Conservation (phyloP, 805 yeast genomes). For the Suhomyces vadensis region DNA sequence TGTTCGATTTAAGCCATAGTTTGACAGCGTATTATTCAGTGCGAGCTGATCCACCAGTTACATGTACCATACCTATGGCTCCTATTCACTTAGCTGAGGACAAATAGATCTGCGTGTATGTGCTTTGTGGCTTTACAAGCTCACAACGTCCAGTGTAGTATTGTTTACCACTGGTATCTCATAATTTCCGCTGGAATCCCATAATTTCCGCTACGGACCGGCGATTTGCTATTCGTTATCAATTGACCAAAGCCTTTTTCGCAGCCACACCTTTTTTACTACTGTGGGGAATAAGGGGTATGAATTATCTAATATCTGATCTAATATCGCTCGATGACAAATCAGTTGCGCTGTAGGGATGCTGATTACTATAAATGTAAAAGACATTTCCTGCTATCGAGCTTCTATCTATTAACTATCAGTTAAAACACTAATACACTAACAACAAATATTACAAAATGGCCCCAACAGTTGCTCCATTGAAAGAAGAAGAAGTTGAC, state of each 20-base stretch:
- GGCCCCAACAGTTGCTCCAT: conserved; percentile 18
- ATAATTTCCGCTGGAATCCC: not conserved
- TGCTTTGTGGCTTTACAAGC: not conserved
- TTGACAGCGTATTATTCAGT: not conserved
- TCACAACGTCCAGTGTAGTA: not conserved
- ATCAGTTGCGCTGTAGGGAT: not conserved
- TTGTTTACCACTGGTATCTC: not conserved
- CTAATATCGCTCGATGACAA: conserved; percentile 5
- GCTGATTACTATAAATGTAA: not conserved
- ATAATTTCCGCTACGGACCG: not conserved
- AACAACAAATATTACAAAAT: conserved; percentile 8
- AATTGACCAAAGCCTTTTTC: conserved; percentile 2
- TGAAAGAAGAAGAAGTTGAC: conserved; percentile 12
- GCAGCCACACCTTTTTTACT: conserved; percentile 8
- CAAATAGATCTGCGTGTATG: too few relatives aligned
- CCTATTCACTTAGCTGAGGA: too few relatives aligned
- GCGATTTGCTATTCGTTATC: not conserved
- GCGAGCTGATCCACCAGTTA: not conserved
- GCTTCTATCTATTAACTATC: not conserved
- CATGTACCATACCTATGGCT: not conserved
- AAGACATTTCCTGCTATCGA: not conserved
- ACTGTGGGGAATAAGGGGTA: conserved; percentile 1
- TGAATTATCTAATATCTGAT: not conserved
- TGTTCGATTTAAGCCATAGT: not conserved
- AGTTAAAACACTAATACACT: not conserved